phyloP scores from a whole-genome alignment of 73 alveolate genomes.

The Tetrahymena elliotti region DNA sequence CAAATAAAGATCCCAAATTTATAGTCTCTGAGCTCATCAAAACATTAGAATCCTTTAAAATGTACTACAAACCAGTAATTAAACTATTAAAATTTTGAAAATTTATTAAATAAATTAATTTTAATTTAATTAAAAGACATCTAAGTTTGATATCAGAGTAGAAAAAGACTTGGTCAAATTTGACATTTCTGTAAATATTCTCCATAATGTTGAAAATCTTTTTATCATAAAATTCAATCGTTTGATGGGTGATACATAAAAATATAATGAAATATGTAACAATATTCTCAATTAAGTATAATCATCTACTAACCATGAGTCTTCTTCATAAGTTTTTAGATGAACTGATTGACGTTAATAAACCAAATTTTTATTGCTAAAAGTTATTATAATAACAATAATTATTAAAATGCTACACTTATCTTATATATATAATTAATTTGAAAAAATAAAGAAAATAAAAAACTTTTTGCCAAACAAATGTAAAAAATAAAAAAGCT shows the following conservation, averaged over 20 bases:
- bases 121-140: neutral
- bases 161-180: neutral
- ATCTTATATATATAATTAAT: too few relatives aligned
- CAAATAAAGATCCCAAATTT: slow-evolving; percentile 26
- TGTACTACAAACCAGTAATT: neutral
- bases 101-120: neutral
- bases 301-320: neutral
- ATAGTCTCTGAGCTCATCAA: slow-evolving; percentile 5
- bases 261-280: neutral
- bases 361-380: neutral
- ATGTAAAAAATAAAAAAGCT: too few relatives aligned
- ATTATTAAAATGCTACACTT: too few relatives aligned
- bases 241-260: neutral
- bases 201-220: neutral
- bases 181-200: neutral
- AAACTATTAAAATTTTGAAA: neutral
- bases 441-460: too few relatives aligned
- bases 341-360: neutral
- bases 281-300: neutral
- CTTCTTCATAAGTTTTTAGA: neutral
- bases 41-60: neutral
- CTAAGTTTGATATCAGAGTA: neutral
- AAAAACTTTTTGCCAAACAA: too few relatives aligned
- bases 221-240: neutral
- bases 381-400: neutral